Conservation (phyloP, 129 eudicot species). For the Pulicaria dysenterica region DNA sequence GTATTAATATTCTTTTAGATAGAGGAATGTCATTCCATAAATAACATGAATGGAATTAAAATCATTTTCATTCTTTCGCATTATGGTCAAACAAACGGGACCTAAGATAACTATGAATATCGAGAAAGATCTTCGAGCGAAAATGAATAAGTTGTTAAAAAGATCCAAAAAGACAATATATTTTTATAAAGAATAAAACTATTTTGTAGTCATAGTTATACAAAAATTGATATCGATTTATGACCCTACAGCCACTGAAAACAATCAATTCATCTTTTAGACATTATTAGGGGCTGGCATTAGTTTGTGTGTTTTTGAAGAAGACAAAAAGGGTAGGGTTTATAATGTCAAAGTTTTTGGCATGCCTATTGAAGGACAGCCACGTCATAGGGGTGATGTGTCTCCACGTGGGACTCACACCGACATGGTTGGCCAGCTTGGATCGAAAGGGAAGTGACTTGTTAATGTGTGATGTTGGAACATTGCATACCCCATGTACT, state of each 20-base stretch:
- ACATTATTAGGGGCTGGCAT: constrained; percentile 21
- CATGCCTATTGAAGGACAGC: constrained; percentile 30
- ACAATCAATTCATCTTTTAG: constrained; percentile 20
- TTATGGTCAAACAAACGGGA: no score
- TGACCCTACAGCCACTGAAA: background rate
- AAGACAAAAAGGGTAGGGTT: constrained; percentile 31
- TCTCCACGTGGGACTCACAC: constrained; percentile 40
- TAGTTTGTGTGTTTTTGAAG: constrained; percentile 15
- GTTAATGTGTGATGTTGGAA: constrained; percentile 25
- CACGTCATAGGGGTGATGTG: constrained; percentile 30
- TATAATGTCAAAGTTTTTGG: background rate
- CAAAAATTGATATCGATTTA: background rate
- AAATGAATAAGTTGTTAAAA: no score
- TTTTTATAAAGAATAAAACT: no score
- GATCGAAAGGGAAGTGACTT: constrained; percentile 19
- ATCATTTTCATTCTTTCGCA: no score
- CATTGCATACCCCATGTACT: constrained; percentile 20
- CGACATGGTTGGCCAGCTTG: constrained; percentile 41
- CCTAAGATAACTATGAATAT: no score
- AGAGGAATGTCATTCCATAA: no score
- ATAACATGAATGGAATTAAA: no score
- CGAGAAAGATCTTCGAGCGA: no score
- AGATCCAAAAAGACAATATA: no score
- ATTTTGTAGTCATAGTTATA: background rate
- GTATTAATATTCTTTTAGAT: no score